Evolutionary conservation across 108 stramenopile species (phyloP).

Genomic region (Skeletonema costatum): DNA sequence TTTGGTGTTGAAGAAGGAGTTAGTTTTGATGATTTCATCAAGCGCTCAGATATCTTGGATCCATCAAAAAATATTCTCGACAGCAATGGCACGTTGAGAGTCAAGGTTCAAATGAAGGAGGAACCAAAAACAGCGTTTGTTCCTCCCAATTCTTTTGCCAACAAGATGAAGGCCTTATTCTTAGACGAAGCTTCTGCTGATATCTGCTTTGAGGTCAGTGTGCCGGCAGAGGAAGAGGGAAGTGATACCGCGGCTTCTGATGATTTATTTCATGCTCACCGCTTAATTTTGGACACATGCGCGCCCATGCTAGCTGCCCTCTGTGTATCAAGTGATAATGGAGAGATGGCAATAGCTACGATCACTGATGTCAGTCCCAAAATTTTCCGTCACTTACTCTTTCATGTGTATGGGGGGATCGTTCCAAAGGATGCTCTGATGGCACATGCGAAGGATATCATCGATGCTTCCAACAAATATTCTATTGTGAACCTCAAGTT

Average conservation of each 20-base stretch:
- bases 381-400: not conserved
- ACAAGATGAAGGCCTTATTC: not conserved
- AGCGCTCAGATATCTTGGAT: not conserved
- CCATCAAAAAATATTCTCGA: not conserved
- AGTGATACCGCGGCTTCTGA: slow-evolving; percentile 30
- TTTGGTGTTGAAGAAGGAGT: not conserved
- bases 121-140: not conserved
- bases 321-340: not conserved
- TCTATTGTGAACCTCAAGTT: slow-evolving; percentile 5
- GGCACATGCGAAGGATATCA: slow-evolving; percentile 5
- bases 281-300: not conserved
- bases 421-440: not conserved
- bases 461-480: slow-evolving; percentile 20
- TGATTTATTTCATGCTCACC: not conserved
- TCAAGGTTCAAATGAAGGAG: not conserved
- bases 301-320: not conserved
- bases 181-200: not conserved
- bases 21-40: not conserved
- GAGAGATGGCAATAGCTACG: not conserved
- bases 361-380: not conserved
- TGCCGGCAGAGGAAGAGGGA: slow-evolving; percentile 17
- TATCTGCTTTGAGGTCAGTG: not conserved
- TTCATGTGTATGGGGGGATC: slow-evolving; percentile 9
- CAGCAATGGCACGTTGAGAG: not conserved
- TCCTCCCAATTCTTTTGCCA: not conserved